Evolutionary conservation across 2,329 filamentous ascomycete genomes (phyloP).

Genomic region (Diaporthe eres): DNA sequence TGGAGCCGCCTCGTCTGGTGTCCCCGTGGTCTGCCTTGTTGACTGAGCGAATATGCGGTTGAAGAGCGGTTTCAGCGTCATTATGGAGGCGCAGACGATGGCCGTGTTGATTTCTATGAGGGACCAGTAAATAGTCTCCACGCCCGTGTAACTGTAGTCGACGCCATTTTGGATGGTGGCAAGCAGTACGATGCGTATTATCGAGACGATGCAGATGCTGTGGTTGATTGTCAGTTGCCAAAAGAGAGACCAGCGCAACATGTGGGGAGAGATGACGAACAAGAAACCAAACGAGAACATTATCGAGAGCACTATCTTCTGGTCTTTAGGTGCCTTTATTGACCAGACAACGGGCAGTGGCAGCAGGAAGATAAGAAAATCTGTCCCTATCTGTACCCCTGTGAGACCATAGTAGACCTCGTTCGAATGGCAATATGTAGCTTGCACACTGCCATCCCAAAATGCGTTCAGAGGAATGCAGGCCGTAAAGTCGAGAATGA

Average conservation of each 20-base stretch:
- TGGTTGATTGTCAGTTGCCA: conserved; percentile 22
- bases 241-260: background rate
- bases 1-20: background rate
- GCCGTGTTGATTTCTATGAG: conserved; percentile 47
- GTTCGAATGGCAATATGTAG: conserved; percentile 35
- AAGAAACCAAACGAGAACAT: conserved; percentile 48
- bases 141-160: conserved; percentile 45
- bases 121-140: conserved; percentile 47
- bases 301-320: conserved; percentile 46
- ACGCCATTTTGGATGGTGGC: conserved; percentile 28
- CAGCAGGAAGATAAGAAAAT: conserved; percentile 48
- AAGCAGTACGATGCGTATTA: conserved; percentile 45
- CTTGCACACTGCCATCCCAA: conserved; percentile 39
- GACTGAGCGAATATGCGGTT: conserved; percentile 46
- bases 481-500: conserved; percentile 43
- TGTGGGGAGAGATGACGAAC: conserved; percentile 26
- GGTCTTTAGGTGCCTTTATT: conserved; percentile 42
- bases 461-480: conserved; percentile 45
- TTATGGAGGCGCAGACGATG: conserved; percentile 49
- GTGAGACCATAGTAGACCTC: conserved; percentile 43
- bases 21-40: background rate
- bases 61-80: conserved; percentile 47
- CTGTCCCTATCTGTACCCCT: conserved; percentile 46
- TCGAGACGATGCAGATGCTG: conserved; percentile 48
- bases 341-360: conserved; percentile 46